Conservation (phyloP, 2,329 filamentous ascomycete species). For the Paecilomyces sp. region DNA sequence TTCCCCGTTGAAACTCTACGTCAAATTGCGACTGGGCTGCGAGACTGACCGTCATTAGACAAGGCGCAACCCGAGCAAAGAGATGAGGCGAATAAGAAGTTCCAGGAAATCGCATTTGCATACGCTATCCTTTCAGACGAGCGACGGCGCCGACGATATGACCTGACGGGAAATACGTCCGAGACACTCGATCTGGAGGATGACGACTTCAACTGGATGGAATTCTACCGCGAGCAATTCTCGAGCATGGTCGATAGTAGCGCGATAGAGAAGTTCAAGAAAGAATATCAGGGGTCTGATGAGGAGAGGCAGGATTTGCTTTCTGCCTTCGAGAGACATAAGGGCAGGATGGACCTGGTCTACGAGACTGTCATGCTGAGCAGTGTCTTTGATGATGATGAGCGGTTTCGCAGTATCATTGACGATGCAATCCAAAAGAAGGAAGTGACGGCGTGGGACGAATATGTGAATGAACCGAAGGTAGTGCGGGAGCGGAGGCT, state of each 20-base stretch:
- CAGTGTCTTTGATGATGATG: conserved; percentile 74
- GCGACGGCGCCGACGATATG: conserved; percentile 74
- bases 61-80: conserved; percentile 66
- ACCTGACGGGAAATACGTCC: conserved; percentile 80
- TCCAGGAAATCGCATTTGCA: conserved; percentile 87
- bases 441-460: conserved; percentile 58
- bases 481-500: conserved; percentile 53
- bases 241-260: conserved; percentile 66
- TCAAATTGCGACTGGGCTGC: not conserved
- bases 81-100: conserved; percentile 66
- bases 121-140: conserved; percentile 88
- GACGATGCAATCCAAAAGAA: conserved; percentile 67
- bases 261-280: conserved; percentile 67
- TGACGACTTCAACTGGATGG: conserved; percentile 78
- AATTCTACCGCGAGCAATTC: conserved; percentile 83
- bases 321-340: conserved; percentile 61
- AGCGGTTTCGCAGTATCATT: conserved; percentile 73
- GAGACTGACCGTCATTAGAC: conserved; percentile 45
- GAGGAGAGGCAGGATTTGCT: conserved; percentile 78
- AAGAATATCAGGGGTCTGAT: conserved; percentile 74
- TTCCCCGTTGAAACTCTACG: not conserved
- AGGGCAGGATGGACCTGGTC: conserved; percentile 69
- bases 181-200: conserved; percentile 66
- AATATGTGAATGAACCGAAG: conserved; percentile 68
- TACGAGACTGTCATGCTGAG: conserved; percentile 85